phyloP scores from a whole-genome alignment of 805 yeast genomes.

The Starmerella bombicola region DNA sequence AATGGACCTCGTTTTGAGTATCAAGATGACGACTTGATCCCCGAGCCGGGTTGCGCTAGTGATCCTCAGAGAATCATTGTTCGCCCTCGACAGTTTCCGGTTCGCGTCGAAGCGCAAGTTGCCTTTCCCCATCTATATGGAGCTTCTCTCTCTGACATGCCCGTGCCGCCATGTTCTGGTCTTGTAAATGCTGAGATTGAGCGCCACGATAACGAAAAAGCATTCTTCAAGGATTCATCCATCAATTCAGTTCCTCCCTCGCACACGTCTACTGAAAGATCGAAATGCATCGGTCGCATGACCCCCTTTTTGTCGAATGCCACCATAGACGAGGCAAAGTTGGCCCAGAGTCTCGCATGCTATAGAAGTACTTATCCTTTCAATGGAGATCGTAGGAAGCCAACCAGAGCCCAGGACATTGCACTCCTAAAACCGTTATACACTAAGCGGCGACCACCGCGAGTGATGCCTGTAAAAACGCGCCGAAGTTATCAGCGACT shows the following conservation, averaged over 20 bases:
- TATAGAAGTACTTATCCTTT: slow-evolving; percentile 81
- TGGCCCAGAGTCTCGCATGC: slow-evolving; percentile 42
- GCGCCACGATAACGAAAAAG: slow-evolving; percentile 9
- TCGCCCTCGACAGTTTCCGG: slow-evolving; percentile 39
- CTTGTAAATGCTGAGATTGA: slow-evolving; percentile 38
- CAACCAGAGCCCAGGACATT: slow-evolving; percentile 56
- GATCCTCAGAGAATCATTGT: slow-evolving; percentile 77
- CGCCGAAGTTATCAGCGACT: slow-evolving; percentile 81
- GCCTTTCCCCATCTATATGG: slow-evolving; percentile 82
- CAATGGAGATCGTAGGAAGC: slow-evolving; percentile 29
- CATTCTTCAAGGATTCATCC: slow-evolving; percentile 19
- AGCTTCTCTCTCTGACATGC: slow-evolving; percentile 41
- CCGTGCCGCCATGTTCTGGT: slow-evolving; percentile 46
- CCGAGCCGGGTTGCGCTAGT: slow-evolving; percentile 61
- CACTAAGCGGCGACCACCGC: slow-evolving; percentile 35
- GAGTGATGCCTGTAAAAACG: slow-evolving; percentile 56
- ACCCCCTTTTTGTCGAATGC: slow-evolving; percentile 32
- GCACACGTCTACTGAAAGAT: too few species aligned
- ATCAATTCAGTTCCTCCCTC: slow-evolving; percentile 8
- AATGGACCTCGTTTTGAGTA: slow-evolving; percentile 97
- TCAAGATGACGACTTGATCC: slow-evolving; percentile 42
- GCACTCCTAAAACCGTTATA: slow-evolving; percentile 77
- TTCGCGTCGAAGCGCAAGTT: slow-evolving; percentile 71
- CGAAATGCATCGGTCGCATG: background rate
- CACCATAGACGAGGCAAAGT: slow-evolving; percentile 33